A percentile compares a stretch with the other conserved stretches of the same genome.
These are phyloP conservation scores for Citrus australasica DNA, from an alignment of 345 rosid species.

Conservation along the genomic window DNA sequence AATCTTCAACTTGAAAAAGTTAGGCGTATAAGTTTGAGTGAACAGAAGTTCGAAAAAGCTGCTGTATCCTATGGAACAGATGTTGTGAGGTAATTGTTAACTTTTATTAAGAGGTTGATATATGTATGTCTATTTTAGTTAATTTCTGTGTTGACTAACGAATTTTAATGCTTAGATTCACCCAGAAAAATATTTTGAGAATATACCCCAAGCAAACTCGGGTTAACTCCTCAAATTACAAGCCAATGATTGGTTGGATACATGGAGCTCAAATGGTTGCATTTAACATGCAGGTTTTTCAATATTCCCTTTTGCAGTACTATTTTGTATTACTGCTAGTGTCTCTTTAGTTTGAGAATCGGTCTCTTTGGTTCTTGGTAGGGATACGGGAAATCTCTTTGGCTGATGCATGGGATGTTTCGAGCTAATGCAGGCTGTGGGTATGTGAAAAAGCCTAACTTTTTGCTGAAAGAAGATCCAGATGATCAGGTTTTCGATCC, in stretches of 20 bases:
- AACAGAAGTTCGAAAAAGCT: conserved; percentile 59
- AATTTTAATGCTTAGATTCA: conserved; percentile 41
- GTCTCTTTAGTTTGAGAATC: background rate
- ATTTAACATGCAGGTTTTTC: conserved; percentile 77
- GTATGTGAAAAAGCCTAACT: conserved; percentile 63
- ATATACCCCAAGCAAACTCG: conserved; percentile 72
- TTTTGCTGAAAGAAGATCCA: conserved; percentile 37
- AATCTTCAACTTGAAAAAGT: conserved; percentile 46
- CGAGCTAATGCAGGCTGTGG: conserved; percentile 70
- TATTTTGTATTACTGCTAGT: background rate
- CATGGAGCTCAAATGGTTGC: conserved; percentile 95
- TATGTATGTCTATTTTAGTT: background rate
- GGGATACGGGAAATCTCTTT: conserved; percentile 72
- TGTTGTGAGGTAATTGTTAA: conserved; percentile 42
- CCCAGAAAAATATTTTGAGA: conserved; percentile 65
- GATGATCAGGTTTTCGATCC: conserved; percentile 43
- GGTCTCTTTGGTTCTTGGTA: conserved; percentile 5
- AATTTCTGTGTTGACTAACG: background rate
- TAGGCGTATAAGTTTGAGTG: conserved; percentile 64
- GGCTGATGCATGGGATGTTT: conserved; percentile 87
- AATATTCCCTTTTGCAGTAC: background rate
- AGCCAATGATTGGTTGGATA: conserved; percentile 69
- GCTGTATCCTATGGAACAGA: conserved; percentile 45
- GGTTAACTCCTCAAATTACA: conserved; percentile 66
- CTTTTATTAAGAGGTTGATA: background rate